Evolutionary conservation across 225 moss, liverwort and hornwort genomes (phyloP).

Genomic region (Physcomitrium patens): DNA sequence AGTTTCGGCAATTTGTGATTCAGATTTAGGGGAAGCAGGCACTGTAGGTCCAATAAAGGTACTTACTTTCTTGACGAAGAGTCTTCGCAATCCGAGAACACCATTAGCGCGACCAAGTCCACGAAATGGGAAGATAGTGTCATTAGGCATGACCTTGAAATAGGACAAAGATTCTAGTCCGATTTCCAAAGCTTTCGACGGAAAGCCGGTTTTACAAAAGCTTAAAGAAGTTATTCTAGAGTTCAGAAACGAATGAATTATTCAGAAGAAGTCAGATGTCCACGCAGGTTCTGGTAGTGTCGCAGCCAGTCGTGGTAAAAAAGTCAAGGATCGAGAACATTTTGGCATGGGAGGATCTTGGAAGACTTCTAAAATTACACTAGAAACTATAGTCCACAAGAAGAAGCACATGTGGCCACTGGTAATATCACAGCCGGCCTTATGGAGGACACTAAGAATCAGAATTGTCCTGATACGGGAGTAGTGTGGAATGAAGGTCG

Average conservation of each 20-base stretch:
- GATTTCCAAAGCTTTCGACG: slow-evolving; percentile 14
- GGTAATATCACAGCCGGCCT: too few relatives aligned
- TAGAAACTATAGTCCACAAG: too few relatives aligned
- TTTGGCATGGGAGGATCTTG: slow-evolving; percentile 31
- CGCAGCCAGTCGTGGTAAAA: slow-evolving; percentile 28
- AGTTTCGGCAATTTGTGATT: slow-evolving; percentile 29
- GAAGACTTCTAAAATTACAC: slow-evolving; percentile 16
- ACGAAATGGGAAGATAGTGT: slow-evolving; percentile 75
- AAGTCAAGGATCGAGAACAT: slow-evolving; percentile 30
- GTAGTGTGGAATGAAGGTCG: too few relatives aligned
- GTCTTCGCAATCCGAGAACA: slow-evolving; percentile 55
- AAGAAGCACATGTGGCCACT: too few relatives aligned
- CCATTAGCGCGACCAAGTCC: slow-evolving; percentile 71
- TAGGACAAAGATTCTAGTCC: slow-evolving; percentile 40
- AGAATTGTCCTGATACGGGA: too few relatives aligned
- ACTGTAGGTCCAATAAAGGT: slow-evolving; percentile 17
- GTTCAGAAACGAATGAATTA: slow-evolving; percentile 37
- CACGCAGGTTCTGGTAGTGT: slow-evolving; percentile 27
- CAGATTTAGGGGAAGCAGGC: slow-evolving; percentile 12
- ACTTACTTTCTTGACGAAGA: slow-evolving; percentile 45
- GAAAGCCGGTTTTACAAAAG: slow-evolving; percentile 13
- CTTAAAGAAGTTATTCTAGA: slow-evolving; percentile 25
- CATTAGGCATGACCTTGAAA: slow-evolving; percentile 77
- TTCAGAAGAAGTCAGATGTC: slow-evolving; percentile 39
- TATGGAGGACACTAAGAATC: too few relatives aligned